These are phyloP conservation scores for Carallia brachiata DNA, from an alignment of 345 rosid genomes.

Conservation along the genomic window DNA sequence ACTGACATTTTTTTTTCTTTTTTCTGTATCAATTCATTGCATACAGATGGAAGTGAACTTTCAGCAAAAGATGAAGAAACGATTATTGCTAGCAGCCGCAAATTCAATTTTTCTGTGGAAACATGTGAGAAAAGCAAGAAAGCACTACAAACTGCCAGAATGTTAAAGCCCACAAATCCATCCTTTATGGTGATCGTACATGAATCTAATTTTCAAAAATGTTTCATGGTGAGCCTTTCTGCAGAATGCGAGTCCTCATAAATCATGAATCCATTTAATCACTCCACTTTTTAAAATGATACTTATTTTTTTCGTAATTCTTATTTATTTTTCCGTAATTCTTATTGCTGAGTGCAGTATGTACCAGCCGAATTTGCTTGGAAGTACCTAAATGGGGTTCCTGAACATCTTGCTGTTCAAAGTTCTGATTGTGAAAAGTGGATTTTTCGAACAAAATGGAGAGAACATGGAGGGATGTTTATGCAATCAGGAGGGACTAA, in stretches of 20 bases:
- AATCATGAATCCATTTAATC: background rate
- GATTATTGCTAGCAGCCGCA: too few species aligned
- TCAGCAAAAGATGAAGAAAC: too few species aligned
- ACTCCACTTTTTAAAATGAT: background rate
- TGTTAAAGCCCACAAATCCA: background rate
- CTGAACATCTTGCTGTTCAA: conserved; percentile 1
- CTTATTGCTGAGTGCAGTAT: conserved; percentile 2
- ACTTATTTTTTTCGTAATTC: background rate
- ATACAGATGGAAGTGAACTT: too few species aligned
- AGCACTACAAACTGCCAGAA: background rate
- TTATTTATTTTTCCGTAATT: background rate
- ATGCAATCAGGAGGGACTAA: background rate
- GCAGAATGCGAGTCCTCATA: background rate
- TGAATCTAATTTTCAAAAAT: background rate
- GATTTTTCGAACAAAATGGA: background rate
- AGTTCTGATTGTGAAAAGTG: conserved; percentile 9
- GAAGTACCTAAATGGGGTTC: background rate
- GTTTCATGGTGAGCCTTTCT: background rate
- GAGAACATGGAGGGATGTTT: background rate
- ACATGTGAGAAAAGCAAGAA: background rate
- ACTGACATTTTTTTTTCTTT: too few species aligned
- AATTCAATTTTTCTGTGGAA: too few species aligned
- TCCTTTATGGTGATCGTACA: conserved; percentile 1
- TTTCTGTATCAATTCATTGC: too few species aligned
- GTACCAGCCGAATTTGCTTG: conserved; percentile 12